Base-by-base conservation (phyloP, 805 yeast genomes). In the Cyberlindnera sargentensis region DNA sequence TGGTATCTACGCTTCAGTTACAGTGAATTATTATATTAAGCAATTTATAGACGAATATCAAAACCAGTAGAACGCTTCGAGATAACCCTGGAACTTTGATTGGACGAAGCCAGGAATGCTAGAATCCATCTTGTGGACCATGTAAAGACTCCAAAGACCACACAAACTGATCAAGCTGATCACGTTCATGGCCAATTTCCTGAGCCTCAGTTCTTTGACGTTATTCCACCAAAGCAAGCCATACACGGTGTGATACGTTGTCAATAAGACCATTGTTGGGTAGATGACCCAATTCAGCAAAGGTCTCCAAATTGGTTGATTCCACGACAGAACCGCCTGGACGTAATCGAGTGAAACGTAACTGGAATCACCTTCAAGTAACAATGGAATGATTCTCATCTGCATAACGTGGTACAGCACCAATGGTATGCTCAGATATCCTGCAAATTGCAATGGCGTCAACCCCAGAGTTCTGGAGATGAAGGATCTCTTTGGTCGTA, bases 321-420 rank as follows among this genome's bases (percentile, higher is more conserved):
- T 39, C 24, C 51, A 36, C 7, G 53, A 46, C 8, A 73, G 42
- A 2, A 66, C 53, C 47, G 72, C 70, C 0, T 78, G 51, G 8
- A 83, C 65, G 52, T 68, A 82, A 7, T 73, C 72, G 36, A 84
- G 60, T 36, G 65, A 71, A 23, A 84, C 60, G 43, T 73, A 62
- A 1, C 81, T 70, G 3, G 82, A 74, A 58, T 83, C 91, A 1
- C 87, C 89, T 45, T 81, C 84, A 2, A 78, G 64, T 3, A 53
- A 15, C n/a, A 67, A 27, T 0, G 91, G 89, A 0, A 66, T 64
- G 4, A 70, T 39, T 42, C 87, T 65, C 49, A 72, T 67, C 36
- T 72, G 69, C 9, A 62, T 45, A 15, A 66, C 65, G 55, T 84
- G 93, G 35, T 61, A 69, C 0, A 49, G 39, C 1, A 78, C 44